Percentiles rank a stretch among this genome's conserved stretches.
phyloP scores from a whole-genome alignment of 2,329 filamentous ascomycete genomes.

The Verticillium isaacii region DNA sequence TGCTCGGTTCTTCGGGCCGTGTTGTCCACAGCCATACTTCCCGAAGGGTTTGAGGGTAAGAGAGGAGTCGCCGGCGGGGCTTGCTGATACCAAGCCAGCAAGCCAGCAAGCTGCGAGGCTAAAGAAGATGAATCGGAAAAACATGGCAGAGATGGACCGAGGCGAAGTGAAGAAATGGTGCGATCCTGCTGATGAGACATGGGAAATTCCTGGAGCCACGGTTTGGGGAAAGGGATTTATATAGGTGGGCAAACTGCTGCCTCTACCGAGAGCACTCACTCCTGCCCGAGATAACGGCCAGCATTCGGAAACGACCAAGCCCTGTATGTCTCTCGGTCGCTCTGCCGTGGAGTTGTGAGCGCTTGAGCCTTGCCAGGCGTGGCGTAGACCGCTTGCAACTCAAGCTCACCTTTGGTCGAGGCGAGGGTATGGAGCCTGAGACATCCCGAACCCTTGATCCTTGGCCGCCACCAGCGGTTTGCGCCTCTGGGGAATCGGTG shows the following conservation, averaged over 20 bases:
- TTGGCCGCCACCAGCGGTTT: not conserved
- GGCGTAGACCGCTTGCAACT: not conserved
- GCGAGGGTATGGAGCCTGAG: not conserved
- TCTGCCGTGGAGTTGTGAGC: not conserved
- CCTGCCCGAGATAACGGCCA: not conserved
- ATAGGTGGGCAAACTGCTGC: not conserved
- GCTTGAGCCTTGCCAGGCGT: not conserved
- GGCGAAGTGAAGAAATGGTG: not conserved
- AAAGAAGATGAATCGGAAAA: not conserved
- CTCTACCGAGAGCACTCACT: not conserved
- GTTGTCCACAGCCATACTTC: conserved; percentile 17
- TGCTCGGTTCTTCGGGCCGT: conserved; percentile 21
- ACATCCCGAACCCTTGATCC: not conserved
- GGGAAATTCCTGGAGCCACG: not conserved
- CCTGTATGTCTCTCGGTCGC: not conserved
- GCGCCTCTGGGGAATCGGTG: not conserved
- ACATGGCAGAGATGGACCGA: not conserved
- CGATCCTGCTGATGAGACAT: not conserved
- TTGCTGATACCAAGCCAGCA: not conserved
- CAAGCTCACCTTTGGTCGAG: not conserved
- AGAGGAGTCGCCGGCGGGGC: not conserved
- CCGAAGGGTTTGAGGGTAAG: not conserved
- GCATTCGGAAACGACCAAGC: not conserved
- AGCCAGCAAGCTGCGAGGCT: not conserved
- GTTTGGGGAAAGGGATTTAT: not conserved